These are phyloP conservation scores for Saprolegnia parasitica DNA, from an alignment of 352 stramenopile species.

Conservation along the genomic window DNA sequence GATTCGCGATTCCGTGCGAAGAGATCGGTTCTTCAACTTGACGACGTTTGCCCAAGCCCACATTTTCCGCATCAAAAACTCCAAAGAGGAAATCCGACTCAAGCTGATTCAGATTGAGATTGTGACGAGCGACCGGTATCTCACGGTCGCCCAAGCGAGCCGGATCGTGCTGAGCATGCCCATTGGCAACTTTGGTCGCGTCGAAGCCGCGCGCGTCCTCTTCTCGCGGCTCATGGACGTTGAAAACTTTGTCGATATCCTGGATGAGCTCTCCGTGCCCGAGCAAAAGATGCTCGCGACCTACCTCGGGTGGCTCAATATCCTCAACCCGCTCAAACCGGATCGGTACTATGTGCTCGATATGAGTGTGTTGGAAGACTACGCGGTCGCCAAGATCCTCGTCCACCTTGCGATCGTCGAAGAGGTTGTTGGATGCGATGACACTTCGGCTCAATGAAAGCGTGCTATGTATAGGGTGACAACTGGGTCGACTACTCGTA, in stretches of 20 bases:
- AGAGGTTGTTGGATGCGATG: slow-evolving; percentile 35
- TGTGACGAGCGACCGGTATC: slow-evolving; percentile 65
- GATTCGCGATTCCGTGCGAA: slow-evolving; percentile 21
- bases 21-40: slow-evolving; percentile 21
- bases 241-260: slow-evolving; percentile 48
- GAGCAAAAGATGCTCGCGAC: slow-evolving; percentile 60
- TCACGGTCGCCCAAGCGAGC: slow-evolving; percentile 59
- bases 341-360: slow-evolving; percentile 75
- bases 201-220: slow-evolving; percentile 65
- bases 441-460: background rate
- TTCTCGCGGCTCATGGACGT: slow-evolving; percentile 74
- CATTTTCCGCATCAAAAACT: slow-evolving; percentile 29
- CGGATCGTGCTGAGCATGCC: slow-evolving; percentile 78
- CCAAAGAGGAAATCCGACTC: slow-evolving; percentile 59
- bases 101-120: slow-evolving; percentile 82
- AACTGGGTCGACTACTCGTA: slow-evolving; percentile 39
- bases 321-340: slow-evolving; percentile 68
- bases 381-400: slow-evolving; percentile 72
- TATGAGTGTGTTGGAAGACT: slow-evolving; percentile 64
- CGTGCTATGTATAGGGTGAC: slow-evolving; percentile 24
- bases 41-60: slow-evolving; percentile 11
- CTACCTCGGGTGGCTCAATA: slow-evolving; percentile 79
- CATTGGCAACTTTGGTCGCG: slow-evolving; percentile 43
- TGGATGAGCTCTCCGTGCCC: slow-evolving; percentile 36
- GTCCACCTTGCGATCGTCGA: slow-evolving; percentile 66